Evolutionary conservation across 2,329 filamentous ascomycete species (phyloP).

Genomic region (Apiospora marii): DNA sequence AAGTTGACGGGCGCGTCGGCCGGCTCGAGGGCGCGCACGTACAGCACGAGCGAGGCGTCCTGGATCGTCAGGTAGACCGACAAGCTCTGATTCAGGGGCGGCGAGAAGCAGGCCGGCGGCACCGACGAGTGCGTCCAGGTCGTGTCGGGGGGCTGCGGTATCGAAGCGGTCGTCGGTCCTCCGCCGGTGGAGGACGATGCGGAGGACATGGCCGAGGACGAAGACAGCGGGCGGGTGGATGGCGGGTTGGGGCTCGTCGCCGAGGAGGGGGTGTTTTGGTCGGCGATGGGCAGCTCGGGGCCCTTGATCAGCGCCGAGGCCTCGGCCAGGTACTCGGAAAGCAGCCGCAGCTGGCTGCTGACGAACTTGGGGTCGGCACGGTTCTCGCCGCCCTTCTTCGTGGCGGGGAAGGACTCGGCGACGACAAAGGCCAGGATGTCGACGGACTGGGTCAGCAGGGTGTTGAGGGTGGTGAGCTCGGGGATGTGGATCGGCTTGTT

Average conservation of each 20-base stretch:
- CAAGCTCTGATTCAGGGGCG: slow-evolving; percentile 61
- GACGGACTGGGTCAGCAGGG: slow-evolving; percentile 82
- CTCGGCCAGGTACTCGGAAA: slow-evolving; percentile 62
- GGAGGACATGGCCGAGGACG: slow-evolving; percentile 12
- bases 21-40: slow-evolving; percentile 74
- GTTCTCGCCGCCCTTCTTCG: slow-evolving; percentile 46
- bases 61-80: slow-evolving; percentile 77
- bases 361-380: slow-evolving; percentile 64
- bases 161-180: slow-evolving; percentile 7
- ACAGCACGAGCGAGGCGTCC: slow-evolving; percentile 74
- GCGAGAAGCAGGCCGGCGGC: slow-evolving; percentile 39
- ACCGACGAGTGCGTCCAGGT: slow-evolving; percentile 42
- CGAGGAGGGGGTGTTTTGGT: no score
- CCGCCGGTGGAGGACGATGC: slow-evolving; percentile 18
- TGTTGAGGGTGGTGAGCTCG: slow-evolving; percentile 75
- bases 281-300: slow-evolving; percentile 50
- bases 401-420: slow-evolving; percentile 66
- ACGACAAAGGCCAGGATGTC: slow-evolving; percentile 83
- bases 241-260: slow-evolving; percentile 26
- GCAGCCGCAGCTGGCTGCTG: slow-evolving; percentile 61
- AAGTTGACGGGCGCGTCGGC: slow-evolving; percentile 68
- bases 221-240: slow-evolving; percentile 24
- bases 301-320: slow-evolving; percentile 64
- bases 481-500: slow-evolving; percentile 65
- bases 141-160: slow-evolving; percentile 30